Evolutionary conservation across 1,139 yeast species (phyloP).

Genomic region (Taphrina betulina): DNA sequence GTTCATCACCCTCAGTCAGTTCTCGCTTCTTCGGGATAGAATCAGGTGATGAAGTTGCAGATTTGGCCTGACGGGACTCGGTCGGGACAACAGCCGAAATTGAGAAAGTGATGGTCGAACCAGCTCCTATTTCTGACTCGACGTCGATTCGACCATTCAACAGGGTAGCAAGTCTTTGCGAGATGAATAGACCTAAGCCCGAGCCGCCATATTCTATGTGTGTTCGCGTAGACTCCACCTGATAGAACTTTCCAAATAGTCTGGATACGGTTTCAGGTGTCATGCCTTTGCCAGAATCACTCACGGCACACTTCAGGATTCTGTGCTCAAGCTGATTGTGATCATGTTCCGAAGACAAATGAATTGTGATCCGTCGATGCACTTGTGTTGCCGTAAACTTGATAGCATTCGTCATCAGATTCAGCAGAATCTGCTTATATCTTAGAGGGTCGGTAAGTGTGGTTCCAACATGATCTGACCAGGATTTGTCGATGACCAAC

Average conservation of each 20-base stretch:
- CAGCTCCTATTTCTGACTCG: constrained; percentile 6
- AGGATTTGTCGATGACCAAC: not conserved
- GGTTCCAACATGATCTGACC: not conserved
- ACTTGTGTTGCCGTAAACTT: constrained; percentile 10
- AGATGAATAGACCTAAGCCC: constrained; percentile 38
- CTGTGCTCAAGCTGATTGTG: not conserved
- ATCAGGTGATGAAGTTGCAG: not conserved
- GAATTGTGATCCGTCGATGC: not conserved
- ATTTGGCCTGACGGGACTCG: not conserved
- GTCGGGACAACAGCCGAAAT: constrained; percentile 28
- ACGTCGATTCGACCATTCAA: constrained; percentile 37
- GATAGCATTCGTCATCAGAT: constrained; percentile 29
- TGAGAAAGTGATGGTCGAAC: constrained; percentile 37
- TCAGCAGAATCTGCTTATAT: constrained; percentile 24
- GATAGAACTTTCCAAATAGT: constrained; percentile 37
- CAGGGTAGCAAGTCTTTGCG: constrained; percentile 37
- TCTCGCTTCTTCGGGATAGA: not conserved
- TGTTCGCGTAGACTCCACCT: constrained; percentile 36
- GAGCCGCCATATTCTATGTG: constrained; percentile 38
- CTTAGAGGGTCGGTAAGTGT: constrained; percentile 22
- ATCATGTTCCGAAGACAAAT: not conserved
- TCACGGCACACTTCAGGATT: constrained; percentile 4
- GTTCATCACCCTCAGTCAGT: no score
- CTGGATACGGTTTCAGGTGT: constrained; percentile 5
- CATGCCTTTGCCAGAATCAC: constrained; percentile 31